Evolutionary conservation across 345 rosid species (phyloP).

Genomic region (Balakata baccata): DNA sequence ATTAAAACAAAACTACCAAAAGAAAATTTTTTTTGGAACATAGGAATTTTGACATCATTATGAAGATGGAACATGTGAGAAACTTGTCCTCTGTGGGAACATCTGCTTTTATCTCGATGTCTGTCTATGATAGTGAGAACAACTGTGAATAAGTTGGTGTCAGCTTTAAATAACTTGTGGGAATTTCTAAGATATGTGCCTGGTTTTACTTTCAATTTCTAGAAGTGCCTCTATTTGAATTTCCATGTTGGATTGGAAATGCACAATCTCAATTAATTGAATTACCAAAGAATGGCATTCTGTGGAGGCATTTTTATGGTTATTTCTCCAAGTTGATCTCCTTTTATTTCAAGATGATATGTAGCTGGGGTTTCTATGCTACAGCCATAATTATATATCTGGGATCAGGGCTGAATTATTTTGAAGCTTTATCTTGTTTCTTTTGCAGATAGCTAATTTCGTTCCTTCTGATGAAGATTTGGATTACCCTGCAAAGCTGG

Average conservation of each 20-base stretch:
- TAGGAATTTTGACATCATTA: neutral
- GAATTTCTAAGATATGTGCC: neutral
- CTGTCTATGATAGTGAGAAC: neutral
- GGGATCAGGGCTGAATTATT: neutral
- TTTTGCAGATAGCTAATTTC: slow-evolving; percentile 81
- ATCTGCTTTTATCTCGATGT: neutral
- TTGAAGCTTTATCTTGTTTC: slow-evolving; percentile 16
- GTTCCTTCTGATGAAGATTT: slow-evolving; percentile 71
- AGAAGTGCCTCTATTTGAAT: neutral
- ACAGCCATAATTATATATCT: neutral
- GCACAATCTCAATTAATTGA: neutral
- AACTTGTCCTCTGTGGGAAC: neutral
- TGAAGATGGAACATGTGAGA: neutral
- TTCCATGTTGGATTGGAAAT: neutral
- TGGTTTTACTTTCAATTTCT: neutral
- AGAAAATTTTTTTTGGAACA: neutral
- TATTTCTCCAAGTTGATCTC: slow-evolving; percentile 4
- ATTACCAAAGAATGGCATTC: neutral
- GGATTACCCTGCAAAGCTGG: slow-evolving; percentile 90
- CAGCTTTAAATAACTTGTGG: neutral
- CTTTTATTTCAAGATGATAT: neutral
- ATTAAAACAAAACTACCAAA: neutral
- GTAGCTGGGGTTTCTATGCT: neutral
- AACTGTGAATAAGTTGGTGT: neutral
- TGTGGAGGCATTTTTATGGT: neutral